A percentile compares a stretch with the other conserved stretches of the same genome.
Conservation (phyloP, 2,329 filamentous ascomycete species). For the Didymella pinodella region DNA sequence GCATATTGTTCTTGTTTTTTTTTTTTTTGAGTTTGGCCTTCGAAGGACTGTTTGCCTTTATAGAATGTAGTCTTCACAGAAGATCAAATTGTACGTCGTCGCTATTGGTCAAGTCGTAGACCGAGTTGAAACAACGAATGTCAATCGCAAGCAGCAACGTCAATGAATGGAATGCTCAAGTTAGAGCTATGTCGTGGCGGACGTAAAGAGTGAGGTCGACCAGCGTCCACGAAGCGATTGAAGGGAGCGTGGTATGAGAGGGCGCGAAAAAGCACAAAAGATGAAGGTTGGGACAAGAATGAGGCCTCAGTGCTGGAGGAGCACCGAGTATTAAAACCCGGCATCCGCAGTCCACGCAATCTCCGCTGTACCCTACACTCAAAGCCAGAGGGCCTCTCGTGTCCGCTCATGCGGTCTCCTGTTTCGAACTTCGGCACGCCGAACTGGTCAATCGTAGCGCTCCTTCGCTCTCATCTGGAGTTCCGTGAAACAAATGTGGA, state of each 20-base stretch:
- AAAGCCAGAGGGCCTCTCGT: slow-evolving; percentile 34
- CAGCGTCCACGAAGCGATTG: slow-evolving; percentile 37
- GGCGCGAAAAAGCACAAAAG: slow-evolving; percentile 33
- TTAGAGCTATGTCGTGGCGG: slow-evolving; percentile 33
- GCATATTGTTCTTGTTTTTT: slow-evolving; percentile 36
- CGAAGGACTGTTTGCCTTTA: slow-evolving; percentile 4
- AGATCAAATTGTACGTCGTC: slow-evolving; percentile 28
- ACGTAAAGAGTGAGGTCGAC: slow-evolving; percentile 40
- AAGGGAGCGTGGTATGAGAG: slow-evolving; percentile 39
- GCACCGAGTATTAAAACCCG: slow-evolving; percentile 39
- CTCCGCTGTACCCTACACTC: slow-evolving; percentile 34
- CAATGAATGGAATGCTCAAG: slow-evolving; percentile 42
- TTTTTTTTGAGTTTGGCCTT: slow-evolving; percentile 11
- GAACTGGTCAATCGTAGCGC: slow-evolving; percentile 37
- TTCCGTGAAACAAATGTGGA: slow-evolving; percentile 47
- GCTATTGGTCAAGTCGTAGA: slow-evolving; percentile 8
- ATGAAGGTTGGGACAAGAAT: slow-evolving; percentile 41
- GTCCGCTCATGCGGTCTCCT: slow-evolving; percentile 30
- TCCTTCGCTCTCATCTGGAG: slow-evolving; percentile 35
- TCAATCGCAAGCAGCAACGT: slow-evolving; percentile 25
- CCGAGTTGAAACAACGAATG: slow-evolving; percentile 27
- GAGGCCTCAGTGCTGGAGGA: slow-evolving; percentile 26
- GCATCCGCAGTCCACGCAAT: slow-evolving; percentile 36
- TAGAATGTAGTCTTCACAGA: slow-evolving; percentile 44
- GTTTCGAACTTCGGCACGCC: slow-evolving; percentile 31